These are phyloP conservation scores for Akanthomyces uredinophilus DNA, from an alignment of 2,329 filamentous ascomycete genomes.

Conservation along the genomic window DNA sequence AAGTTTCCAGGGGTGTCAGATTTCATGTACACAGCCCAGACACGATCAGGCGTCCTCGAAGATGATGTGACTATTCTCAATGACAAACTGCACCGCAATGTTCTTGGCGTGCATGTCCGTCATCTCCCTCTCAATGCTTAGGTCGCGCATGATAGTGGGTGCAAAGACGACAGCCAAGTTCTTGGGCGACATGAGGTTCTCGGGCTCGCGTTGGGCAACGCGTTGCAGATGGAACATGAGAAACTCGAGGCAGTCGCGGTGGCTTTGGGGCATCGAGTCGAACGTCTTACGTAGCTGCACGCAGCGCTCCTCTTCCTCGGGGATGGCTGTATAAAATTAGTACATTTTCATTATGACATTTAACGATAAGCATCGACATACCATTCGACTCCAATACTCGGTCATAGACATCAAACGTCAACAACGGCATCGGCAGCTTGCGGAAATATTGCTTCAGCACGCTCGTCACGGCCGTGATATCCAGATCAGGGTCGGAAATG, in stretches of 20 bases:
- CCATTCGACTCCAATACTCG: conserved; percentile 74
- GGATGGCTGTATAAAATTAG: conserved; percentile 46
- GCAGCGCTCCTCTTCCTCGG: conserved; percentile 62
- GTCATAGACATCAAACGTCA: conserved; percentile 92
- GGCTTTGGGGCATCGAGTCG: conserved; percentile 71
- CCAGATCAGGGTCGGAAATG: conserved; percentile 86
- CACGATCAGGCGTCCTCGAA: conserved; percentile 50
- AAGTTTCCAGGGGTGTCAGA: not conserved
- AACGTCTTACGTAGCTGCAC: conserved; percentile 68
- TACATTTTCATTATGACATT: conserved; percentile 8
- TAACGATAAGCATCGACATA: conserved; percentile 37
- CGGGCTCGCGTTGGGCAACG: conserved; percentile 74
- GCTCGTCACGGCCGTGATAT: conserved; percentile 94
- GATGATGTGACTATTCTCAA: conserved; percentile 81
- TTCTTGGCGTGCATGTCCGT: conserved; percentile 94
- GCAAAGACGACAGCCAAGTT: conserved; percentile 97
- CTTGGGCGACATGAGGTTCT: conserved; percentile 94
- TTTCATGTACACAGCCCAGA: not conserved
- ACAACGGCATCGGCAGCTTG: conserved; percentile 79
- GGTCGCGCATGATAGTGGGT: conserved; percentile 92
- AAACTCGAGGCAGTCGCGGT: conserved; percentile 87
- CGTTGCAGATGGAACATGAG: conserved; percentile 88
- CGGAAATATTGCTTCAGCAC: conserved; percentile 97
- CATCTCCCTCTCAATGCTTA: conserved; percentile 88
- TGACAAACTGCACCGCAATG: conserved; percentile 82